A percentile compares a stretch with the other conserved stretches of the same genome.
Conservation (phyloP, 306 rosid genomes). For the Cucurbita moschata region DNA sequence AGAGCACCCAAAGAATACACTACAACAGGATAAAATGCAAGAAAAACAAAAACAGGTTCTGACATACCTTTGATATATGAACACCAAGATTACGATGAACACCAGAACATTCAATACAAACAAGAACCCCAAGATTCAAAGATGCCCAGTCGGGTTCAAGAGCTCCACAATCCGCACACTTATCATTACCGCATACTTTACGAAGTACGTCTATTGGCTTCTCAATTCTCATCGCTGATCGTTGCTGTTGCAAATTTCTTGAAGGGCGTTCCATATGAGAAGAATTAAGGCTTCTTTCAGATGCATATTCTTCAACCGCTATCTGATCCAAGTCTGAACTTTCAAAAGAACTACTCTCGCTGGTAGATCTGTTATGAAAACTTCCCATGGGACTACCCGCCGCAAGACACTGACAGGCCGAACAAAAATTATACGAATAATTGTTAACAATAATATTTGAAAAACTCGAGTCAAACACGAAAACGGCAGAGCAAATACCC, state of each 20-base stretch:
- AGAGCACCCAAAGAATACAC: not conserved
- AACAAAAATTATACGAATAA: not conserved
- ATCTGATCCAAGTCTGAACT: constrained; percentile 93
- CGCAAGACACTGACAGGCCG: constrained; percentile 54
- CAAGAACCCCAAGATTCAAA: constrained; percentile 94
- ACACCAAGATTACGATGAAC: constrained; percentile 99
- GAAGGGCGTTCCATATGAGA: constrained; percentile 53
- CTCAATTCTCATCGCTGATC: constrained; percentile 60
- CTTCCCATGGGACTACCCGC: constrained; percentile 95
- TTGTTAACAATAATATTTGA: constrained; percentile 12
- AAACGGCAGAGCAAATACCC: constrained; percentile 39
- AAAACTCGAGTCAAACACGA: constrained; percentile 10
- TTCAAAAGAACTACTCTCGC: constrained; percentile 98
- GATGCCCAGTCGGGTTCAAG: constrained; percentile 99
- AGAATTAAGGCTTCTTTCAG: constrained; percentile 51
- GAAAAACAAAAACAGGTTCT: constrained; percentile 6
- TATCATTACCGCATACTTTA: constrained; percentile 83
- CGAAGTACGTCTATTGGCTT: constrained; percentile 87
- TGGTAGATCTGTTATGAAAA: constrained; percentile 73
- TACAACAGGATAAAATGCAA: not conserved
- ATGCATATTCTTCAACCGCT: constrained; percentile 55
- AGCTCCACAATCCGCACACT: constrained; percentile 95
- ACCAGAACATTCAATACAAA: constrained; percentile 97
- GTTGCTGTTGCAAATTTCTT: constrained; percentile 64
- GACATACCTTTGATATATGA: constrained; percentile 81